Percentiles rank a stretch among this genome's conserved stretches.
Conservation (phyloP, 1,139 yeast species). For the Geotrichum carabidarum region DNA sequence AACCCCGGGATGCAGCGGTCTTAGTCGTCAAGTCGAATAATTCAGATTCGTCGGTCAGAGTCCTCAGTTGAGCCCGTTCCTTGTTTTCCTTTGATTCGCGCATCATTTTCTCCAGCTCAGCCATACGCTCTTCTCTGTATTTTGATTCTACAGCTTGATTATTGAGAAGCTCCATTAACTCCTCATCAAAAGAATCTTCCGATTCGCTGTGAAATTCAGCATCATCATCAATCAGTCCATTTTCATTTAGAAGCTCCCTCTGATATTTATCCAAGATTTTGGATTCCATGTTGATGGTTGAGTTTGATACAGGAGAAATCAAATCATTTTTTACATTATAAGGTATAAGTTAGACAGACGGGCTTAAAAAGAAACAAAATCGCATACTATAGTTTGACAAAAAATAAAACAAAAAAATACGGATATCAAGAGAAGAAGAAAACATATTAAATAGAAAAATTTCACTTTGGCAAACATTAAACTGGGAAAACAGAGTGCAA, state of each 20-base stretch:
- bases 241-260: too few species aligned
- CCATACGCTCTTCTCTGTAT: slow-evolving; percentile 64
- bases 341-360: not conserved
- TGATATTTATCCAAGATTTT: too few species aligned
- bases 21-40: slow-evolving; percentile 16
- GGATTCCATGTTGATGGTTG: too few species aligned
- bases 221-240: too few species aligned
- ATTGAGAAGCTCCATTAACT: slow-evolving; percentile 45
- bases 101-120: slow-evolving; percentile 20
- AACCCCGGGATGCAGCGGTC: slow-evolving; percentile 2
- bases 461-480: not conserved
- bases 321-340: not conserved
- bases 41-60: slow-evolving; percentile 14
- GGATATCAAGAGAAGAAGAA: not conserved
- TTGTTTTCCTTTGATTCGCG: not conserved
- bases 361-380: not conserved
- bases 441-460: not conserved
- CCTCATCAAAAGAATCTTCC: slow-evolving; percentile 32
- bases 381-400: slow-evolving; percentile 2
- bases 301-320: not conserved
- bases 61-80: slow-evolving; percentile 11
- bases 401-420: not conserved
- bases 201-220: too few species aligned
- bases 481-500: slow-evolving; percentile 8
- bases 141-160: slow-evolving; percentile 46